Percentiles rank a stretch among this genome's conserved stretches.
Evolutionary conservation across 306 rosid species (phyloP).

Genomic region (Hippophae gyantsensis): DNA sequence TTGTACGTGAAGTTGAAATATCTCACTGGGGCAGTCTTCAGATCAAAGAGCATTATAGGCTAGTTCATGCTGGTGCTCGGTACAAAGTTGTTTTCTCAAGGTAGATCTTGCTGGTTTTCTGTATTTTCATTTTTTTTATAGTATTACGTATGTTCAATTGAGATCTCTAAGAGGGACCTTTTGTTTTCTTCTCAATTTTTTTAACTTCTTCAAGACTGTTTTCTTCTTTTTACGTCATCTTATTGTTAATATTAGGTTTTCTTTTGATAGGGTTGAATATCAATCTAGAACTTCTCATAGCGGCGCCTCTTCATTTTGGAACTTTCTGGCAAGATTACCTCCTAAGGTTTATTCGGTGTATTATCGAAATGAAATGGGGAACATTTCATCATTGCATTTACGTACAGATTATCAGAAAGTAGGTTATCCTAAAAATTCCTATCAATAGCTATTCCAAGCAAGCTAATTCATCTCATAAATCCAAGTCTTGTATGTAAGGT

Average conservation of each 20-base stretch:
- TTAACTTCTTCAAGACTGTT: background rate
- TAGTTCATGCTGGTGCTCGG: conserved; percentile 79
- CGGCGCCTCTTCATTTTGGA: conserved; percentile 68
- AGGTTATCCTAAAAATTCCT: background rate
- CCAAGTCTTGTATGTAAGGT: background rate
- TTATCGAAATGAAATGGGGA: conserved; percentile 84
- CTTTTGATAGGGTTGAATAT: conserved; percentile 76
- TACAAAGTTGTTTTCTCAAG: conserved; percentile 93
- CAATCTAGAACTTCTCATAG: conserved; percentile 52
- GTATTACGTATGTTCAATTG: background rate
- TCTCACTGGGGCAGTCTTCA: conserved; percentile 97
- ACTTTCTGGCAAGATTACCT: conserved; percentile 76
- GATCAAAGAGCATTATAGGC: conserved; percentile 68
- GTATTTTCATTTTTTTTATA: conserved; percentile 2
- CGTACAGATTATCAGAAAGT: conserved; percentile 67
- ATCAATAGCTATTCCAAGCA: background rate
- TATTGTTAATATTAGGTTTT: conserved; percentile 14
- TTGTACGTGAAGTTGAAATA: conserved; percentile 90
- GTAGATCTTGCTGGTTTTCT: conserved; percentile 30
- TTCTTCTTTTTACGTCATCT: background rate
- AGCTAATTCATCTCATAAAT: background rate
- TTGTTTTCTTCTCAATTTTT: conserved; percentile 4
- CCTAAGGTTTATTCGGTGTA: conserved; percentile 91
- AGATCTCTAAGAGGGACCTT: background rate
- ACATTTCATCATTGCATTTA: conserved; percentile 82